Evolutionary conservation across 345 rosid genomes (phyloP).

Genomic region (Eucalyptus erythrocorys): DNA sequence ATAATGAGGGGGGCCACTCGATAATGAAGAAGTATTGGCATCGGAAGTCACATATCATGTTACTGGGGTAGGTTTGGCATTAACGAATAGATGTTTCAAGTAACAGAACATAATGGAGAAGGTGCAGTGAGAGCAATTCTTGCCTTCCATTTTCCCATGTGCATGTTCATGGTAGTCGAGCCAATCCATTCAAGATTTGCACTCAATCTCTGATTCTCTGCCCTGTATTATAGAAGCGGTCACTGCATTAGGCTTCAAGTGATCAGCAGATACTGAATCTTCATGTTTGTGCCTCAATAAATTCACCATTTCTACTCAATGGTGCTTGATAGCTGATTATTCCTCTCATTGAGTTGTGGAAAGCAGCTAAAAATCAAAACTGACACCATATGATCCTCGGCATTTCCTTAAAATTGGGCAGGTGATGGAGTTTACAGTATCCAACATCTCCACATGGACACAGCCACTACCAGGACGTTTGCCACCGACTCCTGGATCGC

Average conservation of each 20-base stretch:
- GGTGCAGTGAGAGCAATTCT: neutral
- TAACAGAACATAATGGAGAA: neutral
- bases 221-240: slow-evolving; percentile 57
- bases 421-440: slow-evolving; percentile 67
- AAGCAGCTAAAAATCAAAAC: neutral
- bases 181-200: neutral
- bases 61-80: neutral
- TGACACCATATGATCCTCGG: neutral
- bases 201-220: neutral
- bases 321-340: neutral
- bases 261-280: slow-evolving; percentile 54
- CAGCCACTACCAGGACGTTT: slow-evolving; percentile 52
- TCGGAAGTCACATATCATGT: neutral
- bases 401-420: slow-evolving; percentile 16
- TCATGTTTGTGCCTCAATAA: neutral
- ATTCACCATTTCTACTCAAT: neutral
- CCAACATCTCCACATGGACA: slow-evolving; percentile 44
- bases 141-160: neutral
- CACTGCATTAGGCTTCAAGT: slow-evolving; percentile 70
- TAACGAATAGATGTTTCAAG: neutral
- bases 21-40: neutral
- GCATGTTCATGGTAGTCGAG: neutral
- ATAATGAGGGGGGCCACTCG: neutral
- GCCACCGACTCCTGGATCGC: slow-evolving; percentile 80
- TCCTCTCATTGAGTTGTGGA: neutral